phyloP scores from a whole-genome alignment of 1,284 basidiomycete genomes.

The Cutaneotrichosporon sp. region DNA sequence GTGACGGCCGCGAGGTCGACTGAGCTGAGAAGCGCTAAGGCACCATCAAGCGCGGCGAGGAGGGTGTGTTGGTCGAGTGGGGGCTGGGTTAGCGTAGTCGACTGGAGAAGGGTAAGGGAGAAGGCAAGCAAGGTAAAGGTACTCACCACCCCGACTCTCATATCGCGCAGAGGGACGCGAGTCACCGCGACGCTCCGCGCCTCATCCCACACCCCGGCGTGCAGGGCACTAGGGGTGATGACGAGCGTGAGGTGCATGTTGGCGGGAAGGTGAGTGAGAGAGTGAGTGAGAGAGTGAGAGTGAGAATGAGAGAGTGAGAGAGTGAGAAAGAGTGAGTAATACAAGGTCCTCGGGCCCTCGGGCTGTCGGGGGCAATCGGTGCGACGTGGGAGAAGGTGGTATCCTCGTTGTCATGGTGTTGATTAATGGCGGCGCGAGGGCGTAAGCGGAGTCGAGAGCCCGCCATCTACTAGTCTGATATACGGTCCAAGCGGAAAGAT shows the following conservation, averaged over 20 bases:
- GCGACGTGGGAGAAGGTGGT: no score
- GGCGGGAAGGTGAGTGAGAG: not conserved
- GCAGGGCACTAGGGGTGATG: not conserved
- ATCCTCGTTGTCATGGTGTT: no score
- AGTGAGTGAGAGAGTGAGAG: no score
- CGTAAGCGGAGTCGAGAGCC: no score
- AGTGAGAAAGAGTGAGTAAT: no score
- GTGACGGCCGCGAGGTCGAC: slow-evolving; percentile 4
- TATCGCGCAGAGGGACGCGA: not conserved
- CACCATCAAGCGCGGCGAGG: not conserved
- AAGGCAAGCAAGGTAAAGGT: not conserved
- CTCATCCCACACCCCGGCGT: not conserved
- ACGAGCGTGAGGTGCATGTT: slow-evolving; percentile 9
- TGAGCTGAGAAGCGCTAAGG: not conserved
- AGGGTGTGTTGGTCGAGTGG: not conserved
- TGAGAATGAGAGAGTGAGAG: no score
- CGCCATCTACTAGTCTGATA: no score
- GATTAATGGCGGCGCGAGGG: no score
- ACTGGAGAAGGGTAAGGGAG: no score
- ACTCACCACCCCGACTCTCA: not conserved
- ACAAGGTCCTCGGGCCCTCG: no score
- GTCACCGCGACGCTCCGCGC: not conserved
- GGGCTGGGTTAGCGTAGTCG: not conserved
- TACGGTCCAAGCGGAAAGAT: no score
- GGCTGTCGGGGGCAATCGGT: no score